Evolutionary conservation across 2,329 filamentous ascomycete species (phyloP).

Genomic region (Stenocarpella maydis): DNA sequence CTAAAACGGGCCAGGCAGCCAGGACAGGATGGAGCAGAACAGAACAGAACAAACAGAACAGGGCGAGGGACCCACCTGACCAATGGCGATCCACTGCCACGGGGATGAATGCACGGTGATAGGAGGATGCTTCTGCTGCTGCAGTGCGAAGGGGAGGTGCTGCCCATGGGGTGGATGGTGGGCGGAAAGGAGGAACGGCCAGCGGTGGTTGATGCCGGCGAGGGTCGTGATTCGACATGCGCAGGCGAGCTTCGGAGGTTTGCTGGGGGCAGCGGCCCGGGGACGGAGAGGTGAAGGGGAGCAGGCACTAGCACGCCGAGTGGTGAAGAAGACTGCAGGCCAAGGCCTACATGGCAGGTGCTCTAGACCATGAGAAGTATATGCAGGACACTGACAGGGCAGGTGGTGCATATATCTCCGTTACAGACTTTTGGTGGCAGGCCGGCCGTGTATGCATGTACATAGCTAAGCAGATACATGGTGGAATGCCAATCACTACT

Average conservation of each 20-base stretch:
- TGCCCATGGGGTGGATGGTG: not conserved
- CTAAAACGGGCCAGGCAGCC: not conserved
- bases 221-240: not conserved
- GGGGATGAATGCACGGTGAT: constrained; percentile 3
- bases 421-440: constrained; percentile 12
- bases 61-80: not conserved
- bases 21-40: no score
- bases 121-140: constrained; percentile 17
- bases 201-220: constrained; percentile 4
- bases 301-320: constrained; percentile 20
- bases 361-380: no score
- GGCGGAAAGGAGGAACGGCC: not conserved
- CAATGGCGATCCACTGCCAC: constrained; percentile 12
- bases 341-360: not conserved
- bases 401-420: not conserved
- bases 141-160: not conserved
- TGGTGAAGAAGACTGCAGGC: constrained; percentile 23
- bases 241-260: not conserved
- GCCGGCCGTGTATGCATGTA: not conserved
- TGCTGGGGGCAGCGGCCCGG: no score
- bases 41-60: no score
- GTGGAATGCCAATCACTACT: no score
- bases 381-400: no score
- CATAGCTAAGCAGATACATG: no score
- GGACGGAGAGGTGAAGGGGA: not conserved